phyloP scores from a whole-genome alignment of 352 stramenopile species.

The Phytophthora meadii region DNA sequence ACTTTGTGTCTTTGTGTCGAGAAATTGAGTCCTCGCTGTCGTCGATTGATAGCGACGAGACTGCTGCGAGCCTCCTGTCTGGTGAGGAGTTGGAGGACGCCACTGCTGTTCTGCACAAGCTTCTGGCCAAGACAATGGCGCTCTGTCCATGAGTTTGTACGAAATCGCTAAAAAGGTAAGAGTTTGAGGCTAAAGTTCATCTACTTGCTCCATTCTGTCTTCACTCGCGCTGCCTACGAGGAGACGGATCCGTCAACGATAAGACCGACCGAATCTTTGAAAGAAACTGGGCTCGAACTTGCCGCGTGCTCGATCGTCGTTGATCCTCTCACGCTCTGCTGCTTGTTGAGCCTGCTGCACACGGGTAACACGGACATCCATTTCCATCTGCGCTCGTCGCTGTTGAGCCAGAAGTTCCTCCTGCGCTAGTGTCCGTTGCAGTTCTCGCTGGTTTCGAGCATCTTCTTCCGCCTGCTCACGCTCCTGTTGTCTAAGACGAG shows the following conservation, averaged over 20 bases:
- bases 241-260: slow-evolving; percentile 48
- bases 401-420: slow-evolving; percentile 64
- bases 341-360: slow-evolving; percentile 60
- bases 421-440: slow-evolving; percentile 53
- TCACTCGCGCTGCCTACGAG: too few species aligned
- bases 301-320: slow-evolving; percentile 54
- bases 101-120: slow-evolving; percentile 46
- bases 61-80: slow-evolving; percentile 38
- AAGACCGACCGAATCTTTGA: slow-evolving; percentile 76
- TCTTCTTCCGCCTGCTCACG: slow-evolving; percentile 49
- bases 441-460: slow-evolving; percentile 37
- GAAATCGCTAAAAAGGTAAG: not conserved
- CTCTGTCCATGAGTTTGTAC: slow-evolving; percentile 18
- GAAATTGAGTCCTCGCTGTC: slow-evolving; percentile 53
- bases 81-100: slow-evolving; percentile 60
- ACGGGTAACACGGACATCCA: slow-evolving; percentile 58
- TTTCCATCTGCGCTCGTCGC: slow-evolving; percentile 53
- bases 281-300: slow-evolving; percentile 83
- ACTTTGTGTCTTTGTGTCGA: slow-evolving; percentile 47
- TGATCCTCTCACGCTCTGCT: slow-evolving; percentile 60
- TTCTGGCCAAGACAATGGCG: slow-evolving; percentile 47
- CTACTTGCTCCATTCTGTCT: slow-evolving; percentile 19
- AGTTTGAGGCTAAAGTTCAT: not conserved
- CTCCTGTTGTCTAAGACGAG: slow-evolving; percentile 43
- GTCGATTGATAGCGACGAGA: slow-evolving; percentile 32